Evolutionary conservation across 768 basidiomycete genomes (phyloP).

Genomic region (Cystobasidium tubakii): DNA sequence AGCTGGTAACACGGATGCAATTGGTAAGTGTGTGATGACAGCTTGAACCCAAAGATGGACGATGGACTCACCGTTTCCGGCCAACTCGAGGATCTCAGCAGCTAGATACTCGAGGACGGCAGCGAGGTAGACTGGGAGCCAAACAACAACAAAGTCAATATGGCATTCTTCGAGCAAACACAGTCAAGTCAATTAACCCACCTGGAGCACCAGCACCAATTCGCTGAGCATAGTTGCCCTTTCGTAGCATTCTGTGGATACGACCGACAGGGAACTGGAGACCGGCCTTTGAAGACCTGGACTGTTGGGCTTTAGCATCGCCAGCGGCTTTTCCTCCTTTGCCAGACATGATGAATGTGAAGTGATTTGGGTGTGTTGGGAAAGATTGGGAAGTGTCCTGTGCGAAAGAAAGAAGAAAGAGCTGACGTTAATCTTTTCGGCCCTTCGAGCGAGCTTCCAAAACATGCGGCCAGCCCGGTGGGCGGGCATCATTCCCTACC

Average conservation of each 20-base stretch:
- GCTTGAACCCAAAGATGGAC: conserved; percentile 62
- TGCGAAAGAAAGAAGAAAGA: conserved; percentile 50
- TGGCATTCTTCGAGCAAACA: not conserved
- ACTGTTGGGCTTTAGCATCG: conserved; percentile 50
- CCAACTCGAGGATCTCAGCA: conserved; percentile 79
- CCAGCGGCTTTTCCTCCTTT: conserved; percentile 37
- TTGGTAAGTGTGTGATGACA: not conserved
- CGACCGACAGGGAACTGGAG: conserved; percentile 71
- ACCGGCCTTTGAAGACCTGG: conserved; percentile 60
- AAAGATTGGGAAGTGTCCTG: conserved; percentile 40
- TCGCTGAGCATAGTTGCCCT: conserved; percentile 79
- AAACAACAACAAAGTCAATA: not conserved
- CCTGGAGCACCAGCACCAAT: conserved; percentile 78
- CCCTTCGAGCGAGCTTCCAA: not conserved
- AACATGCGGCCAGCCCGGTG: not conserved
- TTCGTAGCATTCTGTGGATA: conserved; percentile 69
- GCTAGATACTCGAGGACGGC: conserved; percentile 81
- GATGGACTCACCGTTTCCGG: conserved; percentile 65
- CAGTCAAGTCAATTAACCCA: not conserved
- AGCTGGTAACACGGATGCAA: conserved; percentile 49
- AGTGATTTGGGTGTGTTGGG: conserved; percentile 38
- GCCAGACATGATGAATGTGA: conserved; percentile 29
- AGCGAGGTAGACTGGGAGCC: conserved; percentile 64
- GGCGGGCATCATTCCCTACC: not conserved
- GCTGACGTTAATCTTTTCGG: not conserved